Conservation (phyloP, 129 eudicot species). For the Ambrosia trifida region DNA sequence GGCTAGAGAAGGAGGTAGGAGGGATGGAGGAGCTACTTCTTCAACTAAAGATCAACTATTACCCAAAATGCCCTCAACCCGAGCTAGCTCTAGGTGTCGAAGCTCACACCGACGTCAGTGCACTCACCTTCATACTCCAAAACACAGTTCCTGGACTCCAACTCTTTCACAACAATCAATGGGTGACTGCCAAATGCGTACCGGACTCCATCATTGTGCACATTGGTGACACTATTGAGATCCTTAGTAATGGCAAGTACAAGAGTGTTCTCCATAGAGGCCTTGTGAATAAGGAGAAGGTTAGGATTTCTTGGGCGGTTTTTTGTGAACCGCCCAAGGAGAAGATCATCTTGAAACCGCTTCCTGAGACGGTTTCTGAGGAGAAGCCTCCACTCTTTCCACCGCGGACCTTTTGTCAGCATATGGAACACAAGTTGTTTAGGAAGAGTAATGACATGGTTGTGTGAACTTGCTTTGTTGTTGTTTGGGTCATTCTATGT, state of each 20-base stretch:
- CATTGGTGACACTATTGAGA: slow-evolving; percentile 89
- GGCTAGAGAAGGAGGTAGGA: slow-evolving; percentile 83
- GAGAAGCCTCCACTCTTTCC: slow-evolving; percentile 67
- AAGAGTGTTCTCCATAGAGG: slow-evolving; percentile 93
- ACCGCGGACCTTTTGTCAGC: slow-evolving; percentile 85
- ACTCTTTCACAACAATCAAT: slow-evolving; percentile 59
- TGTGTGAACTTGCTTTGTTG: slow-evolving; percentile 2
- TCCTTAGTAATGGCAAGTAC: slow-evolving; percentile 92
- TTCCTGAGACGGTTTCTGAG: slow-evolving; percentile 75
- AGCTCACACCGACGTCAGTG: slow-evolving; percentile 90
- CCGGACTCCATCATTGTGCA: slow-evolving; percentile 84
- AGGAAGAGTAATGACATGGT: slow-evolving; percentile 44
- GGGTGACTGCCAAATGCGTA: slow-evolving; percentile 93
- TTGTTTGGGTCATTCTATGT: not conserved
- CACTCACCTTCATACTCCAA: slow-evolving; percentile 92
- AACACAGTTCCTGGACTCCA: slow-evolving; percentile 98
- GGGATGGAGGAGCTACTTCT: slow-evolving; percentile 72
- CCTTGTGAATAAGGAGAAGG: slow-evolving; percentile 88
- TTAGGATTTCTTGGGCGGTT: slow-evolving; percentile 92
- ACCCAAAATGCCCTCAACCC: slow-evolving; percentile 97
- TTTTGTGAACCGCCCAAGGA: slow-evolving; percentile 96
- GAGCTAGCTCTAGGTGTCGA: slow-evolving; percentile 97
- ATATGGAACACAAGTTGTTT: slow-evolving; percentile 73
- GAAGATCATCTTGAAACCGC: slow-evolving; percentile 73
- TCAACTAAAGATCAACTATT: slow-evolving; percentile 83